phyloP scores from a whole-genome alignment of 495 filamentous ascomycete genomes.

The Bacidia rubella region DNA sequence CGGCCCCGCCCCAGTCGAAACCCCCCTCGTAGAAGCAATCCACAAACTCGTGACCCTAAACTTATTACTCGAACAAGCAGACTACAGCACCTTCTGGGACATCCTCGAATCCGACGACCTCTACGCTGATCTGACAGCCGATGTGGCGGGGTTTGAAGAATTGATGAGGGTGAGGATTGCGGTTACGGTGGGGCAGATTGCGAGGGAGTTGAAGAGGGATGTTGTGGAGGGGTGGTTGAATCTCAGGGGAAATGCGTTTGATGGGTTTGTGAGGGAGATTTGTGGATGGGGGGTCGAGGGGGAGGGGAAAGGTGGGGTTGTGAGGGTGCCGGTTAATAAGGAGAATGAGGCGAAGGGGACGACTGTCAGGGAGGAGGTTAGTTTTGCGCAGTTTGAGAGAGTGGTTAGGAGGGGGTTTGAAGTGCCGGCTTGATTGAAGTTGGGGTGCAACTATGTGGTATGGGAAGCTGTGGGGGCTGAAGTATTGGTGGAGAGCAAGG shows the following conservation, averaged over 20 bases:
- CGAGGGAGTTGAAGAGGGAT: slow-evolving; percentile 62
- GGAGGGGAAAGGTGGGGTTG: slow-evolving; percentile 32
- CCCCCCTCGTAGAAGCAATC: slow-evolving; percentile 71
- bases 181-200: slow-evolving; percentile 74
- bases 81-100: slow-evolving; percentile 86
- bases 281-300: slow-evolving; percentile 73
- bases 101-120: slow-evolving; percentile 87
- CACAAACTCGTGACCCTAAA: slow-evolving; percentile 75
- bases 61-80: slow-evolving; percentile 68
- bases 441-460: neutral
- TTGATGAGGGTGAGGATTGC: slow-evolving; percentile 86
- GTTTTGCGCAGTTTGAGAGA: slow-evolving; percentile 75
- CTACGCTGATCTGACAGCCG: slow-evolving; percentile 88
- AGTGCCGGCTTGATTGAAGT: slow-evolving; percentile 51
- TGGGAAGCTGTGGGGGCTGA: neutral
- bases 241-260: slow-evolving; percentile 53
- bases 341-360: slow-evolving; percentile 98
- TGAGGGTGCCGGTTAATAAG: slow-evolving; percentile 78
- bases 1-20: slow-evolving; percentile 61
- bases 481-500: neutral
- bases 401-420: slow-evolving; percentile 83
- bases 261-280: slow-evolving; percentile 68
- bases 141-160: slow-evolving; percentile 94
- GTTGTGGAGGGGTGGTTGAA: slow-evolving; percentile 83
- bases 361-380: slow-evolving; percentile 89